Base-by-base conservation (phyloP, 2,329 filamentous ascomycete genomes). In the Periconia macrospinosa region DNA sequence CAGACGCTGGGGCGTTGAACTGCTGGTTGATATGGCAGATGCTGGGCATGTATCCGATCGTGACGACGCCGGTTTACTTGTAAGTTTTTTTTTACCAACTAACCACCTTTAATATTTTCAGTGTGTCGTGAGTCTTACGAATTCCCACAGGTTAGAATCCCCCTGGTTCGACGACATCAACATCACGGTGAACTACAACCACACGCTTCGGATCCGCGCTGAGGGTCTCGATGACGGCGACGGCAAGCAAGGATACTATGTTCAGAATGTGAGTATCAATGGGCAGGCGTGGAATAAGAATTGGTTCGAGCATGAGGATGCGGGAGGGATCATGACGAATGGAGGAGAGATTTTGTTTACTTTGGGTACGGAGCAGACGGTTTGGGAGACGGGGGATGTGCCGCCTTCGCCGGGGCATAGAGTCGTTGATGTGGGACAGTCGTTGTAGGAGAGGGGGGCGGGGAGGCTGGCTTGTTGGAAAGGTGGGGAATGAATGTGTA, bases 291-390 rank as follows among this genome's bases (percentile, higher is more conserved):
- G 82, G 83, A 60, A 71, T 0, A 78, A 76, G 69, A 85, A 81
- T 50, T 85, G 83, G 83, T 74, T 85, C 17, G 74, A 78, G 51
- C 81, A 85, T 63, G 74, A 77, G 1, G 79, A 85, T 62, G 65
- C 55, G 0, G 68, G 63, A 1, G 67, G 63, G 0, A 67, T 72
- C 19, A 72, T 73, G 69, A 63, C 52, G 1, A 44, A 68, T 7
- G 71, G 71, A 1, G 72, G 71, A 5, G 69, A 72, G 47, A 71
- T 75, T 43, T 6, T 67, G 20, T 74, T 75, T 20, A 52, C 23
- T 10, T 51, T 75, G 2, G 69, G 71, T 1, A 48, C 17, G 5
- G 63, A 71, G 49, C 52, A 65, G 45, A 64, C 51, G 45, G 51
- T 64, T 8, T 71, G 66, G 68, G 72, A 70, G 57, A 68, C 61